phyloP scores from a whole-genome alignment of 108 stramenopile genomes.

The Fistulifera solaris region DNA sequence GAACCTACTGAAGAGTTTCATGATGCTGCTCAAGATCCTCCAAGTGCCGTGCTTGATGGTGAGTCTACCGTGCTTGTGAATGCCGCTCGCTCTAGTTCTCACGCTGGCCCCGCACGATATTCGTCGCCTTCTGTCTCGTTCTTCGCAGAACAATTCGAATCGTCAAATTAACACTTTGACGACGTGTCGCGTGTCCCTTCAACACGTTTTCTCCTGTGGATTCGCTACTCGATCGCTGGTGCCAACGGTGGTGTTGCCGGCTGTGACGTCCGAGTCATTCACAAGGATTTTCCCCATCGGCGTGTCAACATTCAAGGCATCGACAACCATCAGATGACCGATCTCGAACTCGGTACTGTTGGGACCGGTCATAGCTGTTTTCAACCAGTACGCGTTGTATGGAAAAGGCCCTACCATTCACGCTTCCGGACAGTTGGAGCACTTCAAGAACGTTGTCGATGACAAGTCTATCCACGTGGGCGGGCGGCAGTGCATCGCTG shows the following conservation, averaged over 20 bases:
- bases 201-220: too few relatives aligned
- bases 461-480: conserved; percentile 8
- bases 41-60: too few relatives aligned
- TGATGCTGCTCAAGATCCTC: too few relatives aligned
- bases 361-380: conserved; percentile 18
- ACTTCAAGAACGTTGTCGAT: conserved; percentile 2
- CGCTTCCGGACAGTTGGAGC: conserved; percentile 13
- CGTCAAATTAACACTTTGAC: too few relatives aligned
- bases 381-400: conserved; percentile 23
- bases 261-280: conserved; percentile 6
- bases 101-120: too few relatives aligned
- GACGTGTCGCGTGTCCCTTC: too few relatives aligned
- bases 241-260: conserved; percentile 25
- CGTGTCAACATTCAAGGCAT: conserved; percentile 16
- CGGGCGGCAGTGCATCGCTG: conserved; percentile 10
- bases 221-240: conserved; percentile 23
- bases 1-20: too few relatives aligned
- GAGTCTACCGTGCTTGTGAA: too few relatives aligned
- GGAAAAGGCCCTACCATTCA: conserved; percentile 16
- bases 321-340: conserved; percentile 15
- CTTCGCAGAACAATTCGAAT: too few relatives aligned
- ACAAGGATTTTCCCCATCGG: not conserved
- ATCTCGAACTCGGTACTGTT: conserved; percentile 10
- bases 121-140: too few relatives aligned
- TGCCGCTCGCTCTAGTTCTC: too few relatives aligned